A percentile compares a stretch with the other conserved stretches of the same genome.
Evolutionary conservation across 2,329 filamentous ascomycete species (phyloP).

Genomic region (Calonectria pseudoreteaudii): DNA sequence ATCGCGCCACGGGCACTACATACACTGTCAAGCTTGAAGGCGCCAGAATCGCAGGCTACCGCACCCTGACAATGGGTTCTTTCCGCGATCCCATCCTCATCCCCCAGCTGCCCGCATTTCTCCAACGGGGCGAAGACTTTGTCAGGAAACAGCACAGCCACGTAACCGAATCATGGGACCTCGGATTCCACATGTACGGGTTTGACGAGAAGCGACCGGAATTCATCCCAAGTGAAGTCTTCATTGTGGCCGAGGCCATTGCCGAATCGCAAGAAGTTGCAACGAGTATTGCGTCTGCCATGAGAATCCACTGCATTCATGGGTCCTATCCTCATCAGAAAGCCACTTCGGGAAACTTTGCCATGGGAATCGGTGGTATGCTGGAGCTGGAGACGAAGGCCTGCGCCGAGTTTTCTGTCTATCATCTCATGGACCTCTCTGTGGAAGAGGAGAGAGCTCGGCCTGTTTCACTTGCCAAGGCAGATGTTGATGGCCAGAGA

Average conservation of each 20-base stretch:
- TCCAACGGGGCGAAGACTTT: neutral
- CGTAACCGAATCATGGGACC: neutral
- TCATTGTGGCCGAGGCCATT: neutral
- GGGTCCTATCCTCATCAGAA: neutral
- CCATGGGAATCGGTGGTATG: conserved; percentile 7
- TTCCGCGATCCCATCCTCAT: conserved; percentile 11
- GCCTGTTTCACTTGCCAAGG: neutral
- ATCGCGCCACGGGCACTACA: neutral
- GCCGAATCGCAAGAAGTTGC: neutral
- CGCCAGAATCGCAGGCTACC: neutral
- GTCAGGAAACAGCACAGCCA: neutral
- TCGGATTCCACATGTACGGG: conserved; percentile 1
- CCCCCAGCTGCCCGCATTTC: conserved; percentile 1
- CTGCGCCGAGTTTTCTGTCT: conserved; percentile 7
- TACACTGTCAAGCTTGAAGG: conserved; percentile 5
- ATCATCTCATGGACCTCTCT: conserved; percentile 8
- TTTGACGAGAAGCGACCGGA: conserved; percentile 2
- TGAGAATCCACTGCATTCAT: neutral
- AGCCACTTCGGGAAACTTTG: neutral
- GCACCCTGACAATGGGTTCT: conserved; percentile 4
- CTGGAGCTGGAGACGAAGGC: conserved; percentile 1
- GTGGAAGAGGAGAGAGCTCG: neutral
- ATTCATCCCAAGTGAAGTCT: neutral
- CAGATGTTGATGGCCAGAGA: neutral
- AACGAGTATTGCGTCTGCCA: neutral